Evolutionary conservation across 140 eudicot genomes (phyloP).

Genomic region (Oenanthe javanica): DNA sequence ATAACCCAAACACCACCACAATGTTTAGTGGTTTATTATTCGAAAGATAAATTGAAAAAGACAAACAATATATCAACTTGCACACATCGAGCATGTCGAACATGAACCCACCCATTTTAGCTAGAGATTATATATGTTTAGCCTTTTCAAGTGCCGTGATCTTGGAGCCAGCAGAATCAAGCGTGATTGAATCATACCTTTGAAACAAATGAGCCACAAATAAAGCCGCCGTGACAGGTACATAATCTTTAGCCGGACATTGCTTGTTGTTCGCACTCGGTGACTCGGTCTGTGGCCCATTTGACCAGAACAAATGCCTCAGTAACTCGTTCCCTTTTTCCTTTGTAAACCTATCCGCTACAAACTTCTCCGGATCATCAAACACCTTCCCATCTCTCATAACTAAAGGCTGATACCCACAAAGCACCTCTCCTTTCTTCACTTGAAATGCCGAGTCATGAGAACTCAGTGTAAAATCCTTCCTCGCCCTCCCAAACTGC

Average conservation of each 20-base stretch:
- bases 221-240: conserved; percentile 56
- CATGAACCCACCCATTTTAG: too few species aligned
- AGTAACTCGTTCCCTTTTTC: not conserved
- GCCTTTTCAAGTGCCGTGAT: conserved; percentile 34
- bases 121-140: not conserved
- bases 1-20: not conserved
- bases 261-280: conserved; percentile 56
- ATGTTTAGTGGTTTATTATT: not conserved
- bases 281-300: conserved; percentile 66
- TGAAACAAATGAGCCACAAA: conserved; percentile 62
- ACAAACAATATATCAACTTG: too few species aligned
- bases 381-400: conserved; percentile 67
- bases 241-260: conserved; percentile 65
- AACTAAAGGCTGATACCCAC: conserved; percentile 69
- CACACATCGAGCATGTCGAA: too few species aligned
- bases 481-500: conserved; percentile 63
- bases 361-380: conserved; percentile 61
- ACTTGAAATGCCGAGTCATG: conserved; percentile 51
- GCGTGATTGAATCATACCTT: conserved; percentile 57
- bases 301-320: conserved; percentile 70
- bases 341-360: conserved; percentile 35
- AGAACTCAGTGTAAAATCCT: conserved; percentile 51
- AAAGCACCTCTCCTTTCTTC: conserved; percentile 78
- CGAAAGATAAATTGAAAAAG: too few species aligned
- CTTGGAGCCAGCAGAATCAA: conserved; percentile 25